phyloP scores from a whole-genome alignment of 139 green algal genomes.

The Chlamydomonas sphaeroides region DNA sequence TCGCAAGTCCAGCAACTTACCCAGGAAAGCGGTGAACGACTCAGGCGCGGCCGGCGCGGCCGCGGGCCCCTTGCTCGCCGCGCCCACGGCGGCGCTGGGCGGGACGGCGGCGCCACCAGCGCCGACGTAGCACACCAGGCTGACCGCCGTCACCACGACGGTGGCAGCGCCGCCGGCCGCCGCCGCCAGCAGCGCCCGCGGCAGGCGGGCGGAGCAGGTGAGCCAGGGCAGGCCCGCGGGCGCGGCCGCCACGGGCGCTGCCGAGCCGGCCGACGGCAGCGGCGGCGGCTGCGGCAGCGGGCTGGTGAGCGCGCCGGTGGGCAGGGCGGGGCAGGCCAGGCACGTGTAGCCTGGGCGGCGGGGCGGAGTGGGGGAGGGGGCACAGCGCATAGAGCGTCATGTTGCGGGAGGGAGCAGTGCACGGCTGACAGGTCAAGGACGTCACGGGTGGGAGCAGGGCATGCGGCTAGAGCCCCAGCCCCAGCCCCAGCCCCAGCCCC shows the following conservation, averaged over 20 bases:
- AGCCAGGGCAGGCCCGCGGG: slow-evolving; percentile 21
- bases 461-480: too few relatives aligned
- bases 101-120: neutral
- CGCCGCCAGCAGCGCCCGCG: neutral
- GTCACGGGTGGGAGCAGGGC: too few relatives aligned
- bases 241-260: neutral
- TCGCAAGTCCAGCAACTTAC: neutral
- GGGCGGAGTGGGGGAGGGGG: too few relatives aligned
- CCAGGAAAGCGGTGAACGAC: slow-evolving; percentile 7
- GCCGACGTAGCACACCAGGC: neutral
- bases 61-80: too few relatives aligned
- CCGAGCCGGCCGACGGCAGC: too few relatives aligned
- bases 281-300: slow-evolving; percentile 1
- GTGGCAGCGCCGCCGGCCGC: too few relatives aligned
- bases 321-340: neutral
- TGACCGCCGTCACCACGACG: neutral
- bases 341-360: neutral
- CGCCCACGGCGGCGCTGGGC: too few relatives aligned
- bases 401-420: too few relatives aligned
- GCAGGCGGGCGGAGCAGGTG: slow-evolving; percentile 9
- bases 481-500: too few relatives aligned
- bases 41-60: neutral
- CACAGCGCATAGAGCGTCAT: too few relatives aligned
- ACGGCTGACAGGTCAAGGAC: too few relatives aligned
- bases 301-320: slow-evolving; percentile 10